These are phyloP conservation scores for Magnaporthiopsis rhizophila DNA, from an alignment of 2,329 filamentous ascomycete species.

Conservation along the genomic window DNA sequence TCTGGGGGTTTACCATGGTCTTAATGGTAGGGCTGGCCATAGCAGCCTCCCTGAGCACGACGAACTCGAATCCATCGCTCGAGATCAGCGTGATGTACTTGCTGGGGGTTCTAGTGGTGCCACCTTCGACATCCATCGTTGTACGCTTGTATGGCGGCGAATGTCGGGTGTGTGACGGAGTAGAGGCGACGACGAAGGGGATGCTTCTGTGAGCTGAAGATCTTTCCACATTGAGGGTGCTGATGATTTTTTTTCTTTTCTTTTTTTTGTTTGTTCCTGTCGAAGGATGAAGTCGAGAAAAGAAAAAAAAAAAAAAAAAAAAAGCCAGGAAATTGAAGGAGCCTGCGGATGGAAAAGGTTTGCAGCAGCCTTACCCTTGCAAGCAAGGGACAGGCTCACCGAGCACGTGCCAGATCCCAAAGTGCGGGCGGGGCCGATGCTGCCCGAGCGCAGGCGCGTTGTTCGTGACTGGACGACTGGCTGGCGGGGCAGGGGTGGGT, in stretches of 20 bases:
- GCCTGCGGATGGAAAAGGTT: neutral
- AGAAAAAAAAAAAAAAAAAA: neutral
- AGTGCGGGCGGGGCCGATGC: too few relatives aligned
- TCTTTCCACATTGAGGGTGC: neutral
- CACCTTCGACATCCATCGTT: slow-evolving; percentile 4
- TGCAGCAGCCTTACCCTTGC: neutral
- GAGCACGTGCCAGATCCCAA: neutral
- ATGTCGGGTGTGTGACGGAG: neutral
- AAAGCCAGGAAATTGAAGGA: neutral
- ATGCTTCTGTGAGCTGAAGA: neutral
- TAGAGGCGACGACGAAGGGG: neutral
- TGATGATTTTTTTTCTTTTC: neutral
- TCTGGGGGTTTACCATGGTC: slow-evolving; percentile 64
- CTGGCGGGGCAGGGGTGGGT: neutral
- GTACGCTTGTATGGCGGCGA: slow-evolving; percentile 6
- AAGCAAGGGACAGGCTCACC: neutral
- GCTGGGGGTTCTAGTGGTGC: slow-evolving; percentile 23
- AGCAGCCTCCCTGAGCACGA: slow-evolving; percentile 63
- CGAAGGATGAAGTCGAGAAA: neutral
- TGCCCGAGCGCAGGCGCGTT: neutral
- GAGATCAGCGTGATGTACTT: slow-evolving; percentile 75
- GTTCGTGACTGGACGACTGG: neutral
- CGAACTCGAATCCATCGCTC: slow-evolving; percentile 68
- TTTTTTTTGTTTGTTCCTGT: neutral
- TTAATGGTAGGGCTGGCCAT: slow-evolving; percentile 64